phyloP scores from a whole-genome alignment of 1,284 basidiomycete species.

The Cerioporus squamosus region DNA sequence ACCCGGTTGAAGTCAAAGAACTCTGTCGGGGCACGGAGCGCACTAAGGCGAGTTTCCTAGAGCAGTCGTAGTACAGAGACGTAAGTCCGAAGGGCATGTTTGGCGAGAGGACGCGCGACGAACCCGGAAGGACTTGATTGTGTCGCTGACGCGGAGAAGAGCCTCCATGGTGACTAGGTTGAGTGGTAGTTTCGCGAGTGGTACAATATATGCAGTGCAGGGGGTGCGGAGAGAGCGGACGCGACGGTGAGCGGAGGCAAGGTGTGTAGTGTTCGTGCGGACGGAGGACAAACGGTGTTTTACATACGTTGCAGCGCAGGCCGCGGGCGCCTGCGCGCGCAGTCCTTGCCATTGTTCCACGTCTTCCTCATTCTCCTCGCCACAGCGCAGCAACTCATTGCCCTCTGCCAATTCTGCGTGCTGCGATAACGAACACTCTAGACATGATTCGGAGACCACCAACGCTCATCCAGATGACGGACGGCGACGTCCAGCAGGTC shows the following conservation, averaged over 20 bases:
- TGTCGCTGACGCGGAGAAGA: slow-evolving; percentile 64
- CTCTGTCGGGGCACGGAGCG: slow-evolving; percentile 79
- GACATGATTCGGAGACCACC: slow-evolving; percentile 76
- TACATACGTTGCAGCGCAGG: slow-evolving; percentile 15
- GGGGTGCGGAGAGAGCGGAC: slow-evolving; percentile 4
- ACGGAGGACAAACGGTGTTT: slow-evolving; percentile 11
- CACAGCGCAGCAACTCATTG: slow-evolving; percentile 3
- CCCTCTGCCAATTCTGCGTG: background rate
- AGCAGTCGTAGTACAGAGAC: background rate
- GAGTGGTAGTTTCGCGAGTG: background rate
- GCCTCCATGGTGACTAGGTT: slow-evolving; percentile 54
- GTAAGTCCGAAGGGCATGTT: slow-evolving; percentile 6
- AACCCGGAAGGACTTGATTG: slow-evolving; percentile 75
- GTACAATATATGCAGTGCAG: slow-evolving; percentile 9
- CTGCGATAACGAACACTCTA: no score
- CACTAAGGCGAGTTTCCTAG: slow-evolving; percentile 84
- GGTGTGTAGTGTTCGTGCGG: slow-evolving; percentile 2
- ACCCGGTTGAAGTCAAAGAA: slow-evolving; percentile 92
- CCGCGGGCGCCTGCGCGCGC: slow-evolving; percentile 23
- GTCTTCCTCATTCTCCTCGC: slow-evolving; percentile 6
- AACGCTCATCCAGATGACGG: slow-evolving; percentile 74
- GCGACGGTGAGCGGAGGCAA: slow-evolving; percentile 13
- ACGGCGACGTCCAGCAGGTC: slow-evolving; percentile 75
- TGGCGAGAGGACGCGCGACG: slow-evolving; percentile 30
- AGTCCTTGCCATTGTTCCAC: slow-evolving; percentile 22